Percentiles rank a stretch among this genome's conserved stretches.
Evolutionary conservation across 1,139 yeast genomes (phyloP).

Genomic region (Yamadazyma songkhlaensis): DNA sequence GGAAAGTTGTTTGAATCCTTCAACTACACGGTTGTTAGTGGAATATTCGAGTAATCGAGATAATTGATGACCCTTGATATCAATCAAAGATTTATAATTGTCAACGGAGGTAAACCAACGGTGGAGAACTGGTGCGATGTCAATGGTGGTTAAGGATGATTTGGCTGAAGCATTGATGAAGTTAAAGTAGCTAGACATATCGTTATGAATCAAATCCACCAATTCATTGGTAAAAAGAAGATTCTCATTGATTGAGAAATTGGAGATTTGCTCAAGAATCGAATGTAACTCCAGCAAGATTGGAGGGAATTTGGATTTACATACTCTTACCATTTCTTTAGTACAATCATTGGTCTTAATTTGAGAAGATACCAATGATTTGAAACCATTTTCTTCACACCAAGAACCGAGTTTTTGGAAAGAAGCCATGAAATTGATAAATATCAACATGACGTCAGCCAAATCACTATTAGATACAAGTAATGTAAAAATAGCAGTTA

Average conservation of each 20-base stretch:
- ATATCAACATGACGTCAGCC: not conserved
- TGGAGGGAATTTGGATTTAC: slow-evolving; percentile 4
- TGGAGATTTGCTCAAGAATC: not conserved
- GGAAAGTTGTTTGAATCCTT: slow-evolving; percentile 6
- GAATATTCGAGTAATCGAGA: not conserved
- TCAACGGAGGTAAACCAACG: slow-evolving; percentile 1
- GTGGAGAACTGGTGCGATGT: not conserved
- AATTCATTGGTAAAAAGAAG: slow-evolving; percentile 4
- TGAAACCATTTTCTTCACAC: slow-evolving; percentile 13
- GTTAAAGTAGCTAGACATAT: slow-evolving; percentile 11
- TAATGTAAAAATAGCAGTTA: not conserved
- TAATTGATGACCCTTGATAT: not conserved
- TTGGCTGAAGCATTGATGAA: slow-evolving; percentile 9
- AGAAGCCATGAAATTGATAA: slow-evolving; percentile 8
- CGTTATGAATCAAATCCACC: slow-evolving; percentile 11
- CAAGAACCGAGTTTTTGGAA: slow-evolving; percentile 8
- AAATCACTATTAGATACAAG: not conserved
- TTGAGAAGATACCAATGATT: slow-evolving; percentile 3
- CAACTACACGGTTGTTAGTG: slow-evolving; percentile 1
- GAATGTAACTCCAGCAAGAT: slow-evolving; percentile 1
- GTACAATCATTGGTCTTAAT: not conserved
- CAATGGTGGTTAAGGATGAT: not conserved
- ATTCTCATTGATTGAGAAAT: not conserved
- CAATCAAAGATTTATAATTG: not conserved
- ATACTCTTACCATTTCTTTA: not conserved